phyloP scores from a whole-genome alignment of 2,329 filamentous ascomycete genomes.

The Pyrenophora graminea region DNA sequence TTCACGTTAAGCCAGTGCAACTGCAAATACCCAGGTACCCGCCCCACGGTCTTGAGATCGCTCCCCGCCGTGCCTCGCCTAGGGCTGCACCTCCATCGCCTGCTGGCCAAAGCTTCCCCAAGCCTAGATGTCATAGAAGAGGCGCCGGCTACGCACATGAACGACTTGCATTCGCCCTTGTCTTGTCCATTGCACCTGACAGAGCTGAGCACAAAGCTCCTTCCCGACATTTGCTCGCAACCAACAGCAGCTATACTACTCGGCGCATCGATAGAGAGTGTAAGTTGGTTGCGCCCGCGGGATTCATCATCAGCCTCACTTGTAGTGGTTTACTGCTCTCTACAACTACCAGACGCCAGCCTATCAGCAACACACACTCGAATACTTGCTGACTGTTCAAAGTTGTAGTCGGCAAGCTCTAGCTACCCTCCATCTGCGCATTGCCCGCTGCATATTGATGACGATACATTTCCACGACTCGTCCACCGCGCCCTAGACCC shows the following conservation, averaged over 20 bases:
- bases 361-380: conserved; percentile 4
- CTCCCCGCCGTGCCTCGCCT: conserved; percentile 15
- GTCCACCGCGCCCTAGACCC: conserved; percentile 22
- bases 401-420: conserved; percentile 12
- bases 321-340: conserved; percentile 10
- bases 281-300: conserved; percentile 13
- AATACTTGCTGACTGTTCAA: conserved; percentile 21
- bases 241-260: background rate
- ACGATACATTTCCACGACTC: conserved; percentile 14
- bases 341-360: conserved; percentile 9
- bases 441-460: conserved; percentile 34
- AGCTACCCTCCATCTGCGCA: conserved; percentile 12
- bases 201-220: conserved; percentile 3
- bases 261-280: conserved; percentile 9
- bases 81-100: conserved; percentile 16
- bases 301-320: conserved; percentile 4
- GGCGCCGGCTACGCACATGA: conserved; percentile 40
- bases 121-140: conserved; percentile 23
- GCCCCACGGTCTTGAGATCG: conserved; percentile 2
- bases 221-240: conserved; percentile 8
- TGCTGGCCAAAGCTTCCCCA: conserved; percentile 28
- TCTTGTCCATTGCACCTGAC: conserved; percentile 12
- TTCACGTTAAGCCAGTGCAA: background rate
- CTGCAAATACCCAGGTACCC: background rate
- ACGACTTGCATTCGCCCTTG: conserved; percentile 9